Base-by-base conservation (phyloP, 2,329 filamentous ascomycete genomes). In the Aspergillus aculeatinus region DNA sequence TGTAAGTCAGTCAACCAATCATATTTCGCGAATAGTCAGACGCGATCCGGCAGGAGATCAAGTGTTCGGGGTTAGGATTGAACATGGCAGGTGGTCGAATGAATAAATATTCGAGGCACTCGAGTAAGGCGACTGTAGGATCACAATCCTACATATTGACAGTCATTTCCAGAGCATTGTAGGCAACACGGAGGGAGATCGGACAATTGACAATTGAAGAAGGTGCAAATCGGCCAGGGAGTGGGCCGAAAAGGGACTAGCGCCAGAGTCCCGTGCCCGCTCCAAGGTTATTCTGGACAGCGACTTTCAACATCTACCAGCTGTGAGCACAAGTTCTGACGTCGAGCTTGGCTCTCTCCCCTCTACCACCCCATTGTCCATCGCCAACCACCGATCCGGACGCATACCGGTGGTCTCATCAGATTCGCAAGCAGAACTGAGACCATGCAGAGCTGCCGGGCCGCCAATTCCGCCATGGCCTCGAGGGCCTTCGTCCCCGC, bases 381-480 rank as follows among this genome's bases (percentile, higher is more conserved):
- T 58, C 50, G 53, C 39, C 16, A 54, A 58, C 61, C 64, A 66
- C 61, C 63, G 51, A 61, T 70, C 66, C 62, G 51, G 58, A 61
- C 60, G 49, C 56, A 68, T 65, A 68, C 64, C 63, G 65, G 60
- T 65, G 65, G 65, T 68, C 65, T 69, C 65, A 53, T 65, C 61
- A 67, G 59, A 67, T 69, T 68, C 56, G 57, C 65, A 59, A 65
- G 56, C 60, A 62, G 65, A 67, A 68, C 62, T 72, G 72, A 73
- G 71, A 73, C 74, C 68, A 80, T 80, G 78, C 77, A 80, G 68
- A 78, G 77, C 73, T 76, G 74, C 68, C 74, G 75, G 72, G 73
- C 74, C 65, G 72, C 75, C 66, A 74, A 78, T 69, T 73, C 76
- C 70, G 74, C 72, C 68, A 67, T 77, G 58, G 74, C 74, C 66